Evolutionary conservation across 768 basidiomycete genomes (phyloP), one percentile per base, ranked within the genome.

Genomic region (Dioszegia hungarica): DNA sequence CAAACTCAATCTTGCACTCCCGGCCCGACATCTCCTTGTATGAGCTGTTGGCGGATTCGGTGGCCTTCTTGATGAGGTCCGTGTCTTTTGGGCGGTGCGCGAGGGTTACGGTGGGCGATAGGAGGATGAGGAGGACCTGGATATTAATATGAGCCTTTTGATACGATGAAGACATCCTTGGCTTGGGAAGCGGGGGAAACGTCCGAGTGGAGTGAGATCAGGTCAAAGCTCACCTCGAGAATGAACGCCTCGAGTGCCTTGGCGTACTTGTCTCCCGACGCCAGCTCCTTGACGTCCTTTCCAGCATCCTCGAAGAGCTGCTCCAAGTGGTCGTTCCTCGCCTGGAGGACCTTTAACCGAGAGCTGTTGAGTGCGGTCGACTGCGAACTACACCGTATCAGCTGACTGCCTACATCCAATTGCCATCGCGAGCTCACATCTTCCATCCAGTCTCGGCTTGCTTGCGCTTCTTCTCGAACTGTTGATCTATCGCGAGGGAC

Each of bases 361-460:
- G 93, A 91, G 72, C 90, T 92, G 82, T 98, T 99, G 64, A 92
- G 95, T 60, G 94, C 82, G 24, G 89, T 97, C 5, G 94, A 98
- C 74, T 94, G 89, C 8, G 92, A 86, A 64, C 94, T 98, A 66
- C 5, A 24, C 19, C 15, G 9, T 34, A 37, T 51, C 49, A 51
- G 49, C 49, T 27, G 6, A 22, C 19, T 27, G 3, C 9, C 17
- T 5, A 17, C 8, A 19, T 14, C 25, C n/a, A 29, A 15, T 17
- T 24, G 19, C 17, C 8, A 37, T 12, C 20, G 15, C 10, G 31
- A 17, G 78, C 85, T 57, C 70, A 94, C 94, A 99, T 98, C 82
- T 95, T 98, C 82, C 92, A 90, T 34, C 91, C 84, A 17, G 90
- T 86, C 73, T 98, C 90, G 12, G 85, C 87, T 56, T 88, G 88